Base-by-base conservation (phyloP, 495 filamentous ascomycete species). In the Neurospora terricola region DNA sequence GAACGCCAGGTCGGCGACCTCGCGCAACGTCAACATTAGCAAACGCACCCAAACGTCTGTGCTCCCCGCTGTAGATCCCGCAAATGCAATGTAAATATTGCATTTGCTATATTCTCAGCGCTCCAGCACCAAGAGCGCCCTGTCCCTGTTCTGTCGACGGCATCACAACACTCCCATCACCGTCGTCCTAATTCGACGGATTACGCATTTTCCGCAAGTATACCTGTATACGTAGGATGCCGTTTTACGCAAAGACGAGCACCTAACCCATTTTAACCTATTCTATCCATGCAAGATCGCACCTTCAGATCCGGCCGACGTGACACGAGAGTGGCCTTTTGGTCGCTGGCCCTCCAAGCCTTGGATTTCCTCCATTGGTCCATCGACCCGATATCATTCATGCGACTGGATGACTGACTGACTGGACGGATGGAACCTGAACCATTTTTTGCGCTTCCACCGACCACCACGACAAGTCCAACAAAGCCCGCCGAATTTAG, bases 1-100 rank as follows among this genome's bases (percentile, higher is more conserved):
- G 73, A 68, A 72, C 40, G 68, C 71, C 73, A 76, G 73, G 75
- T 76, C 75, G 75, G 75, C 75, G 75, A 76, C 75, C 75, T 76
- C 75, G 73, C 16, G 18, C 72, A 73, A 21, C 72, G 59, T 74
- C 36, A 14, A 71, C 43, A 70, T 30, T 27, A 66, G 71, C 74
- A 36, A 34, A 39, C 27, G 54, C 21, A 54, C 45, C 45, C 45
- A 54, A 54, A 37, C 36, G 71, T 75, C 72, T 59, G 72, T 73
- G 72, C 74, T 38, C 48, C 16, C 30, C 30, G 72, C 40, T 76
- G 75, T 74, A 74, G 75, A 76, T 74, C 75, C 75, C 75, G 75
- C 75, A 72, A 68, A 45, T 40, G 21, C 48, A 42, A 54, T 39
- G 27, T 71, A 16, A 30, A 62, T 30, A 62, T 62, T 62, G 54